phyloP scores from a whole-genome alignment of 208 protist genomes.

The Crithidia brevicula region DNA sequence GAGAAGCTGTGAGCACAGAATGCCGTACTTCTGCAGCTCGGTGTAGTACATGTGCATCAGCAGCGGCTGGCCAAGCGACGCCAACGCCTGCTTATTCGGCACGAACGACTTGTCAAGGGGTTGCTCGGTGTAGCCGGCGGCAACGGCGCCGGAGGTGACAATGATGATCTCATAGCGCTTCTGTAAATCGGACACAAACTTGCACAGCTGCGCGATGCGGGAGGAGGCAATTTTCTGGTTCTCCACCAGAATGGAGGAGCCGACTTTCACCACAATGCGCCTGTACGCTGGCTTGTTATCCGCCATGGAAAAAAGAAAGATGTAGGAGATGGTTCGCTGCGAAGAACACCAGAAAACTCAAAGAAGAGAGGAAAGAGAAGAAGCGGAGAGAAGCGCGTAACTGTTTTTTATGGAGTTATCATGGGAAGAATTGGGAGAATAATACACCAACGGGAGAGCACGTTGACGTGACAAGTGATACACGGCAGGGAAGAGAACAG shows the following conservation, averaged over 20 bases:
- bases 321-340: neutral
- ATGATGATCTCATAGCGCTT: constrained; percentile 73
- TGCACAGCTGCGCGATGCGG: constrained; percentile 62
- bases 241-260: constrained; percentile 62
- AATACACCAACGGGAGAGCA: too few species aligned
- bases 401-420: too few species aligned
- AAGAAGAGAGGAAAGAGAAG: neutral
- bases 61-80: constrained; percentile 24
- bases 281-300: constrained; percentile 35
- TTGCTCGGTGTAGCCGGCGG: constrained; percentile 58
- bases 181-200: constrained; percentile 54
- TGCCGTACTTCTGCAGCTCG: constrained; percentile 68
- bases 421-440: too few species aligned
- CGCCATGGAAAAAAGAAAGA: neutral
- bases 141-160: constrained; percentile 75
- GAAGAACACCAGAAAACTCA: too few species aligned
- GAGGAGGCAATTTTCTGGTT: constrained; percentile 44
- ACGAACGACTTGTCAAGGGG: constrained; percentile 45
- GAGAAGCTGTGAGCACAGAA: constrained; percentile 49
- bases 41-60: constrained; percentile 52
- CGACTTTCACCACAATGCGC: constrained; percentile 77
- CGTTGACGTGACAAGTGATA: neutral
- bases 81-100: constrained; percentile 31
- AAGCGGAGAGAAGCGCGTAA: too few species aligned
- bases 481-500: too few species aligned